Evolutionary conservation across 139 green algal species (phyloP).

Genomic region (Chlorella sp.): DNA sequence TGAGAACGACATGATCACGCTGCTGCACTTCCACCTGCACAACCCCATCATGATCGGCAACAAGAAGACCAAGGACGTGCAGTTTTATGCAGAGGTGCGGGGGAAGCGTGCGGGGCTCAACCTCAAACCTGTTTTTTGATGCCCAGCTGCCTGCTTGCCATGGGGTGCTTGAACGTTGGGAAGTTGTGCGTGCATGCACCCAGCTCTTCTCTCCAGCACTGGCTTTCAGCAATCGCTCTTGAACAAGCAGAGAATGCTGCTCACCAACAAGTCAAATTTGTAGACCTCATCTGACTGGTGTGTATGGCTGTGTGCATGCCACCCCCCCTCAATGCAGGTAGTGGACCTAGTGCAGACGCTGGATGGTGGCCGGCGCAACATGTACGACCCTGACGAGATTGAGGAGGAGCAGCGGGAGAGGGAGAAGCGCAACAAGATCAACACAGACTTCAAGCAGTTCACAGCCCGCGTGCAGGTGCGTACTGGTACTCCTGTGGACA

Average conservation of each 20-base stretch:
- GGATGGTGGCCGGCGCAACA: conserved; percentile 64
- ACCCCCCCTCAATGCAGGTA: too few species aligned
- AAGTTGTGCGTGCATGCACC: too few species aligned
- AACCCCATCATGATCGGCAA: conserved; percentile 99
- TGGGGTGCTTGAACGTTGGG: too few species aligned
- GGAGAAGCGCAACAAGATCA: conserved; percentile 90
- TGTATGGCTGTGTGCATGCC: too few species aligned
- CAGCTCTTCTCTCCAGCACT: too few species aligned
- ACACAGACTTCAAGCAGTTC: conserved; percentile 62
- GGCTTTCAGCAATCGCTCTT: too few species aligned
- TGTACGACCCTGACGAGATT: conserved; percentile 98
- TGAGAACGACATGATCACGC: conserved; percentile 93
- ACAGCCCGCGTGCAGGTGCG: conserved; percentile 45
- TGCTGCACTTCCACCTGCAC: conserved; percentile 97
- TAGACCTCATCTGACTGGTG: too few species aligned
- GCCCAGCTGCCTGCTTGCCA: too few species aligned
- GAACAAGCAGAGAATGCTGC: too few species aligned
- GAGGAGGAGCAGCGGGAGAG: conserved; percentile 97
- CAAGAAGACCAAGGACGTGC: conserved; percentile 97
- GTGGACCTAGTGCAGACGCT: conserved; percentile 93
- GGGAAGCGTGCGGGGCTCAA: too few species aligned
- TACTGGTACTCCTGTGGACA: too few species aligned
- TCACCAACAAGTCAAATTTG: too few species aligned
- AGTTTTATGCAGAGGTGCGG: conserved; percentile 87
- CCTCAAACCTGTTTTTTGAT: neutral